A percentile compares a stretch with the other conserved stretches of the same genome.
Evolutionary conservation across 768 basidiomycete species (phyloP).

Genomic region (Tylopilus plumbeoviolaceoides): DNA sequence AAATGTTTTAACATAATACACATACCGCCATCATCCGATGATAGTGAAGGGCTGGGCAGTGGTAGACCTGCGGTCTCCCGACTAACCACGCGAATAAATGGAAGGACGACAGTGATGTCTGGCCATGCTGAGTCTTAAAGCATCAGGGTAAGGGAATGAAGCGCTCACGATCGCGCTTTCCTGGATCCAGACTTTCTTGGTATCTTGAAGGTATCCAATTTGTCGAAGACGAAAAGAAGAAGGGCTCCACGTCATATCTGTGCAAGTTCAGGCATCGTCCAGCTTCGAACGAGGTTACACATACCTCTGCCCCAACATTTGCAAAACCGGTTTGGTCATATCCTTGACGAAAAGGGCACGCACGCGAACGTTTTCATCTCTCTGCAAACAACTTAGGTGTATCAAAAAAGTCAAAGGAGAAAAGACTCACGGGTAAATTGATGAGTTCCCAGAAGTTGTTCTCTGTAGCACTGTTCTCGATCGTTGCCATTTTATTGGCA

Average conservation of each 20-base stretch:
- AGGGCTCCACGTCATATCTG: constrained; percentile 56
- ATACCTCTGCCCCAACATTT: constrained; percentile 55
- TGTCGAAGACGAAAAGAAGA: constrained; percentile 59
- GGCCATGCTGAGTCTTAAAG: neutral
- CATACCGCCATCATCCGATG: neutral
- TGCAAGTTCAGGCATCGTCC: neutral
- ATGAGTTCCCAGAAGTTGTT: constrained; percentile 34
- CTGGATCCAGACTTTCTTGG: constrained; percentile 42
- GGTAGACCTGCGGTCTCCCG: neutral
- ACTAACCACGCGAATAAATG: constrained; percentile 44
- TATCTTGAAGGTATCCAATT: constrained; percentile 69
- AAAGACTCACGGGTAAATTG: constrained; percentile 31
- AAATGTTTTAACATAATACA: neutral
- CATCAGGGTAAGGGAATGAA: constrained; percentile 21
- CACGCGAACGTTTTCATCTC: constrained; percentile 37
- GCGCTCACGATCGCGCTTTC: constrained; percentile 50
- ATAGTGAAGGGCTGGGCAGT: too few relatives aligned
- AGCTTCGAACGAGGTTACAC: neutral
- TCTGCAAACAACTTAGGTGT: constrained; percentile 12
- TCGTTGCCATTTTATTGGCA: neutral
- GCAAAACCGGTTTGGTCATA: constrained; percentile 46
- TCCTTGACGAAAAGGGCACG: constrained; percentile 50
- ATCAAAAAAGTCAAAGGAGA: neutral
- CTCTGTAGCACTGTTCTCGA: constrained; percentile 13
- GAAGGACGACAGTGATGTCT: constrained; percentile 56